These are phyloP conservation scores for Penicillium sp. DNA, from an alignment of 2,329 filamentous ascomycete species.

Conservation along the genomic window DNA sequence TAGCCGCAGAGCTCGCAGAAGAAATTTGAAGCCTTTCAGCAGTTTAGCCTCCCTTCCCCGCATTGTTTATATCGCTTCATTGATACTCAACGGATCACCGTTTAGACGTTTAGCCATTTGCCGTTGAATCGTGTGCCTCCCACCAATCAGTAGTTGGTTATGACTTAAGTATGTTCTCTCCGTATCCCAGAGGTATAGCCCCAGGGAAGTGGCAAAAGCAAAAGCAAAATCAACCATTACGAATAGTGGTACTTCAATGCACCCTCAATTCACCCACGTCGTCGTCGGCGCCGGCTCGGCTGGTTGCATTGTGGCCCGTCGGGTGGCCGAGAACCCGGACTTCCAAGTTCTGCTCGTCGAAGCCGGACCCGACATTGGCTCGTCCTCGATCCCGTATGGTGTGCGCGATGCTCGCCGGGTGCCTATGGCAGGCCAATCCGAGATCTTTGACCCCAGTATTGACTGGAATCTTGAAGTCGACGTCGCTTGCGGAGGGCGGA, in stretches of 20 bases:
- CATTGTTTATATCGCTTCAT: background rate
- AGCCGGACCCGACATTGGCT: conserved; percentile 15
- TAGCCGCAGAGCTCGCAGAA: background rate
- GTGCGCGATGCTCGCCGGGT: conserved; percentile 11
- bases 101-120: background rate
- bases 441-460: conserved; percentile 11
- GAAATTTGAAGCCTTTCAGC: background rate
- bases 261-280: conserved; percentile 14
- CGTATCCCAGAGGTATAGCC: background rate
- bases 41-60: conserved; percentile 3
- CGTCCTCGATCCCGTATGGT: conserved; percentile 2
- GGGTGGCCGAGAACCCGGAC: conserved; percentile 12
- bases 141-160: background rate
- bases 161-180: background rate
- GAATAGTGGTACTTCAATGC: conserved; percentile 1
- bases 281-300: conserved; percentile 18
- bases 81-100: background rate
- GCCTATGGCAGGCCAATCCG: conserved; percentile 16
- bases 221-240: background rate
- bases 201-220: background rate
- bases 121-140: background rate
- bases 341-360: conserved; percentile 19
- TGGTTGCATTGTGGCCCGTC: conserved; percentile 18
- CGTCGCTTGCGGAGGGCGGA: conserved; percentile 7
- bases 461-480: conserved; percentile 16